Base-by-base conservation (phyloP, 2,329 filamentous ascomycete genomes). In the Fusarium pseudoanthophilum region DNA sequence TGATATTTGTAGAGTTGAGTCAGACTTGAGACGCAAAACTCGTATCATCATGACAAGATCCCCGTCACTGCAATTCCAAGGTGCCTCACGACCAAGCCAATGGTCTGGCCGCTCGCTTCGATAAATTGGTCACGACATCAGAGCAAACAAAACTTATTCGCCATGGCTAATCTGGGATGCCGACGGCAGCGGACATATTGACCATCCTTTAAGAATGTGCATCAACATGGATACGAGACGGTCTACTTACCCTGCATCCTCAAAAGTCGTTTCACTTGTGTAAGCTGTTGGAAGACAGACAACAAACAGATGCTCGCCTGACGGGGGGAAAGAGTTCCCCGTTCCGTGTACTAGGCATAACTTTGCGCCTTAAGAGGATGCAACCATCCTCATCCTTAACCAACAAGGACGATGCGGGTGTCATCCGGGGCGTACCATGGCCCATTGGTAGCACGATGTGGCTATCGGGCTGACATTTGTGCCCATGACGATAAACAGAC, bases 391-490 rank as follows among this genome's bases (percentile, higher is more conserved):
- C 43, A 56, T 53, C 43, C 32, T 56, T 30, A 56, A 24, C 55
- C 56, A 69, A 68, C 64, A 70, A 69, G 46, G 56, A 67, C 40
- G 62, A 63, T 53, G 49, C 56, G 59, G 70, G 64, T 61, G 56
- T 45, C 45, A 69, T 62, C 73, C 53, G 49, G 51, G 61, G 61
- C 58, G 63, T 59, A 60, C 52, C 43, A 55, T 57, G 52, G 71
- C 43, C 40, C 40, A 49, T 49, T 15, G 20, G 40, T 71, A 57
- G 61, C 67, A 77, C 74, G 60, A 63, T 57, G 42, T 65, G 64
- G 63, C 52, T 48, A 61, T 49, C 61, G 63, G 64, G 61, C 71
- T 67, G 62, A 72, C 39, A 67, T 69, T 60, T 64, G 57, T 72
- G 63, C 63, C 61, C 64, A 63, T 65, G 46, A 63, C 64, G 62